Percentiles rank a stretch among this genome's conserved stretches.
These are phyloP conservation scores for Microdochium bolleyi DNA, from an alignment of 2,329 filamentous ascomycete genomes.

Conservation along the genomic window DNA sequence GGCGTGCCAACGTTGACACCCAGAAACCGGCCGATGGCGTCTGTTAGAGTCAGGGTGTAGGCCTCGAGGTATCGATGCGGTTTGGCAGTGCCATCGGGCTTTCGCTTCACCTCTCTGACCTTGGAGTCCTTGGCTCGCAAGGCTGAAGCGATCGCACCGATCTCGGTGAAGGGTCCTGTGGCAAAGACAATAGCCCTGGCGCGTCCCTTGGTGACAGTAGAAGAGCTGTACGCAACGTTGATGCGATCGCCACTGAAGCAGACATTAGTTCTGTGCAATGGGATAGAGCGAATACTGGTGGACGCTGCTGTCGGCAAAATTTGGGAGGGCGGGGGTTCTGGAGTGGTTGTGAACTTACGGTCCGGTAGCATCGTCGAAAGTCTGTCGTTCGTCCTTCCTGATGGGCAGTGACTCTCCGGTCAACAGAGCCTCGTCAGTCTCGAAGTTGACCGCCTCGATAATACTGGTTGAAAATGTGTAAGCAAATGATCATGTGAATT, in stretches of 20 bases:
- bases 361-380: conserved; percentile 43
- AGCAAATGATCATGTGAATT: background rate
- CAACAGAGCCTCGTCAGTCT: conserved; percentile 54
- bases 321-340: background rate
- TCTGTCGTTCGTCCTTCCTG: conserved; percentile 37
- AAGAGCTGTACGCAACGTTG: conserved; percentile 56
- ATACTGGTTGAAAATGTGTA: conserved; percentile 12
- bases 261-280: background rate
- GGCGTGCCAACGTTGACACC: conserved; percentile 64
- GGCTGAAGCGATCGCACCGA: conserved; percentile 55
- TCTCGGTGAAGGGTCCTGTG: conserved; percentile 53
- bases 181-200: conserved; percentile 52
- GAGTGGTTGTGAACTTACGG: conserved; percentile 21
- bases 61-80: conserved; percentile 42
- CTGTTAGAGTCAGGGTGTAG: conserved; percentile 40
- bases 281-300: no score
- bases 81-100: conserved; percentile 41
- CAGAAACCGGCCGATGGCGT: conserved; percentile 55
- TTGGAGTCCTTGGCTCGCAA: conserved; percentile 48
- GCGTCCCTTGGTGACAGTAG: conserved; percentile 53
- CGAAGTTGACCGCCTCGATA: conserved; percentile 45
- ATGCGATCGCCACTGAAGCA: conserved; percentile 42
- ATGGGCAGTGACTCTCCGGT: conserved; percentile 57
- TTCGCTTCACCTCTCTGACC: conserved; percentile 41
- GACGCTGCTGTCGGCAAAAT: no score